A percentile compares a stretch with the other conserved stretches of the same genome.
Evolutionary conservation across 225 moss, liverwort and hornwort genomes (phyloP).

Genomic region (Neckera pumila): DNA sequence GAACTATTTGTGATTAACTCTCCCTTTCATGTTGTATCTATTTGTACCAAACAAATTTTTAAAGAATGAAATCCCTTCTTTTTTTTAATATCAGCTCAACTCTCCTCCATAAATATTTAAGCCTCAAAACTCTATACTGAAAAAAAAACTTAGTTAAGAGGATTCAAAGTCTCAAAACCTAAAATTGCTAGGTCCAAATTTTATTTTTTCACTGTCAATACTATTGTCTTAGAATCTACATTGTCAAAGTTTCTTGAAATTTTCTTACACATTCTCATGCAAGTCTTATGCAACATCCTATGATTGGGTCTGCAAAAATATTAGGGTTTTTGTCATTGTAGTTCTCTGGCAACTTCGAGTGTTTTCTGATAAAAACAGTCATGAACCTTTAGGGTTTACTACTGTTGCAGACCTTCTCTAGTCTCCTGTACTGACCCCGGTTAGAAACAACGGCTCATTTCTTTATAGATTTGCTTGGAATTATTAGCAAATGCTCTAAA

Average conservation of each 20-base stretch:
- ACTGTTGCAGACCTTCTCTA: neutral
- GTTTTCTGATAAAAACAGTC: neutral
- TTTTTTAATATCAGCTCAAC: neutral
- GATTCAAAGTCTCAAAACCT: neutral
- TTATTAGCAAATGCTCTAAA: neutral
- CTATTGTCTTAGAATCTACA: no score
- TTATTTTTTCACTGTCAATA: neutral
- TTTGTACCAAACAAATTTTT: no score
- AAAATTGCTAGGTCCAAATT: neutral
- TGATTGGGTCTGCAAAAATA: neutral
- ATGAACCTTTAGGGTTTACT: neutral
- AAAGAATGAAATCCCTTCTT: no score
- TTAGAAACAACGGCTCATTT: neutral
- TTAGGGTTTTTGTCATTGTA: accelerated
- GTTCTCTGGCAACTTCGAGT: neutral
- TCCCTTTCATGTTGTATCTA: neutral
- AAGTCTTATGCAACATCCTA: neutral
- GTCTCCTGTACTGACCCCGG: neutral
- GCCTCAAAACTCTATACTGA: neutral
- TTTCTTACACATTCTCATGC: neutral
- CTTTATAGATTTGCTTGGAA: neutral
- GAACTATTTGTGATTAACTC: neutral
- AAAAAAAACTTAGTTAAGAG: no score
- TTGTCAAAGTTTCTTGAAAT: no score
- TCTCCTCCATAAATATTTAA: no score